Conservation (phyloP, 2,329 filamentous ascomycete species). For the Shiraia bambusicola region DNA sequence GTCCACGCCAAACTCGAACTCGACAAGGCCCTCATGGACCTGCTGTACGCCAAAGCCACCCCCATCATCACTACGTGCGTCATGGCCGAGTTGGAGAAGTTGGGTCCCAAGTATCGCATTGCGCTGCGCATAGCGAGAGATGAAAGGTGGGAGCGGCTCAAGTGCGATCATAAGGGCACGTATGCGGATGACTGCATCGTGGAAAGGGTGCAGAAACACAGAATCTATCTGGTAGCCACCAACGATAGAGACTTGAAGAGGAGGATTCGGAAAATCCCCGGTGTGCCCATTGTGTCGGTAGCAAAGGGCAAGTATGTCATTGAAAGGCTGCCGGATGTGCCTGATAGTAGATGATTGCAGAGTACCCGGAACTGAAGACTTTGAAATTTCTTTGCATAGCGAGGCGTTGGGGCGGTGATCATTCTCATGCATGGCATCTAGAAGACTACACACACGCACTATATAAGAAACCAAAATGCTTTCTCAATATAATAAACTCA, state of each 20-base stretch:
- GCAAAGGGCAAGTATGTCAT: conserved; percentile 91
- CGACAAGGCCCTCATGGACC: conserved; percentile 88
- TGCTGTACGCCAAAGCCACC: conserved; percentile 85
- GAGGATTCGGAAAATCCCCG: conserved; percentile 78
- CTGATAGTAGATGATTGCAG: conserved; percentile 54
- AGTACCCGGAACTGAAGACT: not conserved
- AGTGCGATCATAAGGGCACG: conserved; percentile 87
- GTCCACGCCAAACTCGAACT: conserved; percentile 89
- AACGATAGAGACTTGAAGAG: conserved; percentile 68
- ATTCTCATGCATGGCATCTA: not conserved
- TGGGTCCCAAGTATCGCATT: conserved; percentile 81
- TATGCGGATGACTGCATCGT: conserved; percentile 72
- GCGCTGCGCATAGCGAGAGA: conserved; percentile 85
- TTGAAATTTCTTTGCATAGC: conserved; percentile 7
- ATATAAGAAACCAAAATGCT: not conserved
- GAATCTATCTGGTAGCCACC: conserved; percentile 49
- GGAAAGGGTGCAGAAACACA: conserved; percentile 48
- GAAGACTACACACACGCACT: not conserved
- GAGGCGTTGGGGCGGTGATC: conserved; percentile 4
- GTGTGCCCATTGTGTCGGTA: conserved; percentile 76
- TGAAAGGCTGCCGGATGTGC: conserved; percentile 83
- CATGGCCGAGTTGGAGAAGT: conserved; percentile 84
- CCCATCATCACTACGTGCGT: conserved; percentile 78
- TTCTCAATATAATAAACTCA: not conserved
- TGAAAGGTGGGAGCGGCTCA: conserved; percentile 80